A percentile compares a stretch with the other conserved stretches of the same genome.
Evolutionary conservation across 805 yeast genomes (phyloP).

Genomic region (Pichia eremophila): DNA sequence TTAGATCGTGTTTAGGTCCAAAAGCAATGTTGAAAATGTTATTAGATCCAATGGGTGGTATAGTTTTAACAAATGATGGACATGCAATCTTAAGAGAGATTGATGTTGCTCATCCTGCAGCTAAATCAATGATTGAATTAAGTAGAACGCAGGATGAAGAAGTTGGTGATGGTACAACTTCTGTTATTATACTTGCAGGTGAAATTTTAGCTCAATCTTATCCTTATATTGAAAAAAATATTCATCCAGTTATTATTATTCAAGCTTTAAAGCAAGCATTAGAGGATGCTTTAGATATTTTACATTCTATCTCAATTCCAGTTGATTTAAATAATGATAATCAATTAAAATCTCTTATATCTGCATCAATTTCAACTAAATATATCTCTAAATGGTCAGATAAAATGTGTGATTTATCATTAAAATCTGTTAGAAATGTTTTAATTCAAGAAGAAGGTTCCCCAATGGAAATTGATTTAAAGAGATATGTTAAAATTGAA

Average conservation of each 20-base stretch:
- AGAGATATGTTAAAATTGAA: constrained; percentile 88
- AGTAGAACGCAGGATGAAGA: constrained; percentile 97
- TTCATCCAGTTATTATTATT: constrained; percentile 94
- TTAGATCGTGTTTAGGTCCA: constrained; percentile 96
- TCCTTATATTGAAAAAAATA: constrained; percentile 88
- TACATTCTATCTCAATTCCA: constrained; percentile 72
- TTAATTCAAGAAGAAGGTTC: constrained; percentile 44
- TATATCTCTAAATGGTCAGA: constrained; percentile 86
- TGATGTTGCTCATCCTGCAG: constrained; percentile 98
- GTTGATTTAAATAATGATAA: constrained; percentile 77
- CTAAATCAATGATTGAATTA: constrained; percentile 95
- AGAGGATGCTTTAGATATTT: constrained; percentile 80
- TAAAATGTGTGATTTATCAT: constrained; percentile 81
- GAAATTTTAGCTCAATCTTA: constrained; percentile 92
- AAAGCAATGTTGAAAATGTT: constrained; percentile 98
- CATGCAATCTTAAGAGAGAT: constrained; percentile 97
- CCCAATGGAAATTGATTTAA: constrained; percentile 77
- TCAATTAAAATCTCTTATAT: constrained; percentile 78
- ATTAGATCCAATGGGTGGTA: constrained; percentile 93
- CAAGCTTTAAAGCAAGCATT: constrained; percentile 89
- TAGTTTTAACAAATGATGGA: constrained; percentile 95
- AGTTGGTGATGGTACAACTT: constrained; percentile 84
- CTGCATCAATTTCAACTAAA: constrained; percentile 93
- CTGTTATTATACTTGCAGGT: constrained; percentile 94
- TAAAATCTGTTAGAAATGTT: constrained; percentile 82